Base-by-base conservation (phyloP, 441 rosid species). In the Melastoma candidum region DNA sequence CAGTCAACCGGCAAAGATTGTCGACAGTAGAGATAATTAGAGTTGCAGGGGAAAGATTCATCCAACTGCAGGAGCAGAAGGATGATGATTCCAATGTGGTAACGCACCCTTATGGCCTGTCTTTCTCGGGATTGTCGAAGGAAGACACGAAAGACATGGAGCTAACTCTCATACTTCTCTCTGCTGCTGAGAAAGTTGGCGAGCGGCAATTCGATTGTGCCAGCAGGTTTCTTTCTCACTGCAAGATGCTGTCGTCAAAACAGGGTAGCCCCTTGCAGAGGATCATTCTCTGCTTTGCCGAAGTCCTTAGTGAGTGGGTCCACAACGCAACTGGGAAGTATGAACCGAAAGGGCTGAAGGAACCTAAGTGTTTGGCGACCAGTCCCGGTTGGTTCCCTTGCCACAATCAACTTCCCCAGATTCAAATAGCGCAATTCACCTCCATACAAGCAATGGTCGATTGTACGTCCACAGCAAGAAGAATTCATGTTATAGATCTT, bases 101-200 rank as follows among this genome's bases (percentile, higher is more conserved):
- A 14, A 66, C 63, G 71, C 77, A 71, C 65, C 87, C 84, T 27
- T 63, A 49, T 17, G 80, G 36, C 36, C 36, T 29, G 36, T 29
- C 36, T 29, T 29, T 78, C 56, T 63, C 70, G 0, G 78, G 74
- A 48, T 48, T 77, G 7, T 73, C 77, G 1, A 77, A 68, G 11
- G 78, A 70, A 54, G 83, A 82, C 68, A 65, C 55, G 12, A 64
- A 57, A 50, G 80, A 82, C 51, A 81, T 82, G 2, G 83, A 79
- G 51, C 74, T 77, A 8, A 71, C 69, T 24, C 76, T 66, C 45
- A 71, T 79, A 7, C 79, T 82, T 17, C 68, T 82, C 0, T 72
- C 83, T 0, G 73, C 81, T 0, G 81, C 85, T 0, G 83, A 82
- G 77, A 79, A 77, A 51, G 75, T 79, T 0, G 77, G 73, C 7